phyloP scores from a whole-genome alignment of 768 basidiomycete genomes.

The Phaeotremella fagi region DNA sequence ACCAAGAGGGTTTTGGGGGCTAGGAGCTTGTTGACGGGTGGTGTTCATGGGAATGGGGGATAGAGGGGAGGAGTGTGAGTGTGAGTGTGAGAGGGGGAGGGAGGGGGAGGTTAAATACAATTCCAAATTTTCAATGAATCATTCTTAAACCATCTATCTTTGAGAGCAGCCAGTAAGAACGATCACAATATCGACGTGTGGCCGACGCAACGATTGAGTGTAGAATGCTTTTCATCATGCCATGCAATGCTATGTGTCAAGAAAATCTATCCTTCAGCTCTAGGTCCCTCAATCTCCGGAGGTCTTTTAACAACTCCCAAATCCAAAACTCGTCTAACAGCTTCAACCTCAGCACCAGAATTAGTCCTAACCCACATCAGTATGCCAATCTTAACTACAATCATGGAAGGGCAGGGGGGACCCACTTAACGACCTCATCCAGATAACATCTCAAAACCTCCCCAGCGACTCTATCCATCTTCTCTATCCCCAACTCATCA shows the following conservation, averaged over 20 bases:
- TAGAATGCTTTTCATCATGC: neutral
- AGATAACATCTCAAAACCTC: conserved; percentile 63
- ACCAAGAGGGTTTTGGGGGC: conserved; percentile 69
- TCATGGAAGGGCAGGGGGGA: neutral
- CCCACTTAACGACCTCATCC: conserved; percentile 39
- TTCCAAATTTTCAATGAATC: too few relatives aligned
- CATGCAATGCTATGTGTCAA: neutral
- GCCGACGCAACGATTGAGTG: neutral
- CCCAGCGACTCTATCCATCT: conserved; percentile 72
- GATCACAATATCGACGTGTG: too few relatives aligned
- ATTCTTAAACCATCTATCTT: too few relatives aligned
- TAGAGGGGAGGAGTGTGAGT: neutral
- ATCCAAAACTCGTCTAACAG: conserved; percentile 31
- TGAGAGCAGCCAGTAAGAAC: too few relatives aligned
- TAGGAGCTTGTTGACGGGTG: conserved; percentile 24
- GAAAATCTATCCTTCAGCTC: conserved; percentile 36
- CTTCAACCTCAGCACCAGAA: conserved; percentile 31
- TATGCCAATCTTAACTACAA: neutral
- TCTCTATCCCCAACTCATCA: conserved; percentile 65
- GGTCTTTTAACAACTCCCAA: conserved; percentile 36
- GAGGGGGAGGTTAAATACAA: too few relatives aligned
- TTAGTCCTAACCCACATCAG: conserved; percentile 28
- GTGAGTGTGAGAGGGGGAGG: neutral
- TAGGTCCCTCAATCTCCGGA: conserved; percentile 41
- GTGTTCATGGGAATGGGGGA: neutral